phyloP scores from a whole-genome alignment of 2,329 filamentous ascomycete species.

The Phaeosphaeria sp. region DNA sequence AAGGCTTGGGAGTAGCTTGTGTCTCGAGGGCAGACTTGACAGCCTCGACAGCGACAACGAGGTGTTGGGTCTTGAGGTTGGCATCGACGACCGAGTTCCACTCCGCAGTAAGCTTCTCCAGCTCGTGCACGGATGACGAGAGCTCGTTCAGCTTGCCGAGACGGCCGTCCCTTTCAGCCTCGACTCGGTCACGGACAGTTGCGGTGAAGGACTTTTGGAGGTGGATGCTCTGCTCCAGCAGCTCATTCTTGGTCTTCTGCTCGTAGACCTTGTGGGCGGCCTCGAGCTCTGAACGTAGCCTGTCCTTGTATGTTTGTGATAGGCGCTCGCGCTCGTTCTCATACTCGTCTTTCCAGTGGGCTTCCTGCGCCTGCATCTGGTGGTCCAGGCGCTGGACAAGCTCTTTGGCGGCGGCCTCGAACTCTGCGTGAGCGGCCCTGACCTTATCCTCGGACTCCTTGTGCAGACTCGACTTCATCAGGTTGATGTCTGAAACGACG shows the following conservation, averaged over 20 bases:
- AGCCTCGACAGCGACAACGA: conserved; percentile 94
- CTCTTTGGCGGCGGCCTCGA: conserved; percentile 85
- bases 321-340: conserved; percentile 85
- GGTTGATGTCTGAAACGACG: conserved; percentile 79
- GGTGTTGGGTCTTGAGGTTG: conserved; percentile 92
- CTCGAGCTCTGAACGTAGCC: conserved; percentile 79
- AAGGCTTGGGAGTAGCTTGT: conserved; percentile 77
- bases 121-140: conserved; percentile 76
- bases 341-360: conserved; percentile 85
- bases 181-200: conserved; percentile 81
- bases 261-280: conserved; percentile 81
- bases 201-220: conserved; percentile 84
- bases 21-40: conserved; percentile 84
- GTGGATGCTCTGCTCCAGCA: conserved; percentile 87
- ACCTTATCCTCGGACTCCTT: conserved; percentile 78
- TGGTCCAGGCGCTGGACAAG: conserved; percentile 87
- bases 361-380: conserved; percentile 81
- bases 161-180: conserved; percentile 85
- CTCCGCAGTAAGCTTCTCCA: conserved; percentile 84
- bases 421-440: conserved; percentile 73
- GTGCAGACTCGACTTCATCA: conserved; percentile 73
- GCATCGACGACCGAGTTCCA: conserved; percentile 92
- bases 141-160: conserved; percentile 86
- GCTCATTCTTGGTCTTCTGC: conserved; percentile 80
- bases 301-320: conserved; percentile 77